Evolutionary conservation across 2,329 filamentous ascomycete species (phyloP).

Genomic region (Aspergillus fumigatiaffinis): DNA sequence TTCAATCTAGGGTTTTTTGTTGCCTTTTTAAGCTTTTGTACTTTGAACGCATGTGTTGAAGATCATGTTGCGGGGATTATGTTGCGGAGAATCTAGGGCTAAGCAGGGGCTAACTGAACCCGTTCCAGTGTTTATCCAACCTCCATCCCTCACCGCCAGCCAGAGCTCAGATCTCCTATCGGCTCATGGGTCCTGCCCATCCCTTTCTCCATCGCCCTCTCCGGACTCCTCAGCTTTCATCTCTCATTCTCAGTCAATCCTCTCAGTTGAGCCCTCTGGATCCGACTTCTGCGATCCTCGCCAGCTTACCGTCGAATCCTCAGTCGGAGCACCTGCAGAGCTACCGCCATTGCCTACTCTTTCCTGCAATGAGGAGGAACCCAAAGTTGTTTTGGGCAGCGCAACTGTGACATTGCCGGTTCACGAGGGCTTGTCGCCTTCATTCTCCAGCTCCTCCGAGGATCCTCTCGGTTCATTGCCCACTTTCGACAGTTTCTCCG

Average conservation of each 20-base stretch:
- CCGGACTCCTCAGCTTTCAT: constrained; percentile 69
- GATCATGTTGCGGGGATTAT: neutral
- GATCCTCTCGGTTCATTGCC: constrained; percentile 60
- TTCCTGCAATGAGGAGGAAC: constrained; percentile 43
- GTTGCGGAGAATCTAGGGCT: constrained; percentile 12
- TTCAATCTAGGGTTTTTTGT: neutral
- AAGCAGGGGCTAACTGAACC: constrained; percentile 22
- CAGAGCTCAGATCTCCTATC: constrained; percentile 68
- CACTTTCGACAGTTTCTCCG: constrained; percentile 79
- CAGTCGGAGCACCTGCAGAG: constrained; percentile 51
- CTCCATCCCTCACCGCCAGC: constrained; percentile 60
- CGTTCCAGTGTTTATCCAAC: constrained; percentile 60
- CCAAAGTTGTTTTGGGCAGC: constrained; percentile 33
- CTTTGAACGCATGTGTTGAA: neutral
- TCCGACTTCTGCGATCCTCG: constrained; percentile 89
- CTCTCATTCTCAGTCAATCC: constrained; percentile 70
- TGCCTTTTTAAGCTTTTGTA: neutral
- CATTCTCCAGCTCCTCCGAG: constrained; percentile 41
- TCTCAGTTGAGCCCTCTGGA: constrained; percentile 60
- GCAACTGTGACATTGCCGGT: constrained; percentile 35
- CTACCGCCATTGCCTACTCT: constrained; percentile 58
- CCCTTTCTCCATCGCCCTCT: constrained; percentile 80
- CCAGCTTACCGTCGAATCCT: constrained; percentile 69
- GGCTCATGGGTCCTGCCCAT: constrained; percentile 66
- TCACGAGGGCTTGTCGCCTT: constrained; percentile 34